Evolutionary conservation across 306 rosid genomes (phyloP), one percentile per base, ranked within the genome.

Genomic region (Abrus pulchellus): DNA sequence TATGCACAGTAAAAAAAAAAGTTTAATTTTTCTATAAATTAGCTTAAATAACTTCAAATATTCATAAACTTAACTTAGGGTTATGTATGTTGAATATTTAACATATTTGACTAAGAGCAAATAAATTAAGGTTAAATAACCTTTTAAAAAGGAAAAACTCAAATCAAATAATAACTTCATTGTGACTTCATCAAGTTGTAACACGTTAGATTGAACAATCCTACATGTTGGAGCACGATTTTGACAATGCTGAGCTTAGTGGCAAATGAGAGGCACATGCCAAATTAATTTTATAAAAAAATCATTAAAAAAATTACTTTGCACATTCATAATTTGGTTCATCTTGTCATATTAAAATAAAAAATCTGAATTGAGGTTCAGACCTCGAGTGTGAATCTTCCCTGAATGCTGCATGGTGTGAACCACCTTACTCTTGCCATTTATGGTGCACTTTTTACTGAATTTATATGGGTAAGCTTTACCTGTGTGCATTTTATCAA

Each of bases 401-500:
- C 55, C 48, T 32, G 1, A 45, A 30, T 44, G 47, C 32, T 30
- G 36, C 60, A 62, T 48, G 12, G 47, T 49, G 9, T 48, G 8
- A 48, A 45, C 50, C 74, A 41, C 30, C 60, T 64, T 48, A 3
- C 52, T 27, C 30, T 9, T 67, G 55, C 69, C 27, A 28, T 74
- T 9, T 48, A 33, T 59, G 20, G 11, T 45, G 38, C 57, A 34
- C 47, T 30, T 50, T 56, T 9, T 33, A 12, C 55, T 28, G 43
- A 74, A 75, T 43, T 79, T 52, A 14, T 32, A 30, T 50, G 30
- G 61, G 50, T 79, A 59, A 78, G 40, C 64, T 27, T 28, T 48
- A 48, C 27, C 47, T 32, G 44, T 12, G 38, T 34, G 14, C 41
- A 32, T 36, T 44, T 54, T 73, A n/a, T 6, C 2, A 9, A 20